Evolutionary conservation across 2,329 filamentous ascomycete species (phyloP).

Genomic region (Tolypocladium amazonense): DNA sequence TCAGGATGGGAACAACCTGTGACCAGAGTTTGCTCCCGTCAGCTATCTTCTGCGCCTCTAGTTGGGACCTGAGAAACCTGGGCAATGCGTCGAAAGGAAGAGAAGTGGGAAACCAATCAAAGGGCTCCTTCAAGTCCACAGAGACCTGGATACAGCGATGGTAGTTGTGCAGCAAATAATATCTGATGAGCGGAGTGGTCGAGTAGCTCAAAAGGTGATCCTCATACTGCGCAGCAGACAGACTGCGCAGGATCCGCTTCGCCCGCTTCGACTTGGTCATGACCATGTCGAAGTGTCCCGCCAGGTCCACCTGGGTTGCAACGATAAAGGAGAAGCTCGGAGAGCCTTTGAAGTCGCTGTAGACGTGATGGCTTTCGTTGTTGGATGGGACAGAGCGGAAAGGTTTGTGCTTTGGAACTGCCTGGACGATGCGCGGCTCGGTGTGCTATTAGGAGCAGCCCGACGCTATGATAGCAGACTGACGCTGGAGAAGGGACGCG

Average conservation of each 20-base stretch:
- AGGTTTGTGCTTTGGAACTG: background rate
- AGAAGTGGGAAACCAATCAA: conserved; percentile 10
- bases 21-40: conserved; percentile 15
- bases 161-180: conserved; percentile 19
- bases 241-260: conserved; percentile 24
- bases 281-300: conserved; percentile 10
- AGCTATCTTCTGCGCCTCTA: conserved; percentile 18
- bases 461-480: background rate
- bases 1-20: conserved; percentile 22
- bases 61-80: conserved; percentile 13
- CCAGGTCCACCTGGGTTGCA: conserved; percentile 1
- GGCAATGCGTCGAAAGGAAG: conserved; percentile 10
- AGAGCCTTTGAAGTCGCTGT: background rate
- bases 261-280: conserved; percentile 17
- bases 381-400: background rate
- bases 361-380: background rate
- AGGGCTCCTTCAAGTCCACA: conserved; percentile 17
- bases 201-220: conserved; percentile 24
- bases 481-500: background rate
- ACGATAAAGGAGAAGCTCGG: background rate
- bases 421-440: background rate
- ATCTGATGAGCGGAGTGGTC: conserved; percentile 16
- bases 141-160: conserved; percentile 16
- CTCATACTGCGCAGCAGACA: conserved; percentile 22
- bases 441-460: background rate